Evolutionary conservation across 2,329 filamentous ascomycete genomes (phyloP).

Genomic region (Xylariaceae sp.): DNA sequence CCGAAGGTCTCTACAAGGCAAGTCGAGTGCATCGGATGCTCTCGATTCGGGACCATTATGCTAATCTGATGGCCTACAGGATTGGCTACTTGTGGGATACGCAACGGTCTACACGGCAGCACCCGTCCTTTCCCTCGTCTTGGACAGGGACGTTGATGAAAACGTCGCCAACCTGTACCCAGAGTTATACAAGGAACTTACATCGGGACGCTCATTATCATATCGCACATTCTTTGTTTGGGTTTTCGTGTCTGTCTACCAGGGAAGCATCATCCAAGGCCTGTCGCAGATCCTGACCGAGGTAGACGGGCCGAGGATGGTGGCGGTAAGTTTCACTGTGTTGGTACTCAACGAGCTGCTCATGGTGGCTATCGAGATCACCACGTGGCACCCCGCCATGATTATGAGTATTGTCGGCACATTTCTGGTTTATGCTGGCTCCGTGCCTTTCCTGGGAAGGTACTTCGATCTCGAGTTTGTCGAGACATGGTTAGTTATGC

Average conservation of each 20-base stretch:
- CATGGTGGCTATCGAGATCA: slow-evolving; percentile 96
- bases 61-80: slow-evolving; percentile 40
- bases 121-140: slow-evolving; percentile 87
- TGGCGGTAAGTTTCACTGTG: slow-evolving; percentile 86
- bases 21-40: slow-evolving; percentile 1
- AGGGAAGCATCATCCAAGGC: slow-evolving; percentile 94
- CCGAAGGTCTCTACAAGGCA: slow-evolving; percentile 84
- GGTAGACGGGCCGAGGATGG: slow-evolving; percentile 70
- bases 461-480: slow-evolving; percentile 87
- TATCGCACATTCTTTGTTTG: slow-evolving; percentile 96
- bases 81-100: slow-evolving; percentile 96
- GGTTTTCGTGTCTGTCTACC: slow-evolving; percentile 93
- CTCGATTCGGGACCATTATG: slow-evolving; percentile 1
- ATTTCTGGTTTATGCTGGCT: slow-evolving; percentile 72
- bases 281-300: slow-evolving; percentile 83
- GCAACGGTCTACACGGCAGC: slow-evolving; percentile 92
- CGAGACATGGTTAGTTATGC: slow-evolving; percentile 55
- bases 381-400: slow-evolving; percentile 96
- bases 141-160: slow-evolving; percentile 95
- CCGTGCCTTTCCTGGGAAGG: slow-evolving; percentile 78
- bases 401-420: slow-evolving; percentile 80
- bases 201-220: slow-evolving; percentile 76
- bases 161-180: slow-evolving; percentile 91
- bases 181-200: slow-evolving; percentile 97
- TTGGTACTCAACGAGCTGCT: slow-evolving; percentile 90